phyloP scores from a whole-genome alignment of 2,329 filamentous ascomycete genomes.

The Cadophora sp. region DNA sequence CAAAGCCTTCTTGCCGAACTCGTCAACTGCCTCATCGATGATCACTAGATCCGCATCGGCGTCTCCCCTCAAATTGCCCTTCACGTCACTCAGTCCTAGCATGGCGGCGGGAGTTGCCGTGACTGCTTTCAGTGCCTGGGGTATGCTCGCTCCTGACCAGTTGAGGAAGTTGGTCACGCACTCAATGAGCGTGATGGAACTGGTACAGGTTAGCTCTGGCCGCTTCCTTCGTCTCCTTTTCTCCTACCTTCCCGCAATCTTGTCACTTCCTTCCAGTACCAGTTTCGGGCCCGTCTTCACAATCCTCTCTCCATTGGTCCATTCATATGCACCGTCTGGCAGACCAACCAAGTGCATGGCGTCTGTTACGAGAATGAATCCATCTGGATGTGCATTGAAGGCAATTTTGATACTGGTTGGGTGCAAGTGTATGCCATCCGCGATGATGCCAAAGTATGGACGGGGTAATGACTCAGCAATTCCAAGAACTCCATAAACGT shows the following conservation, averaged over 20 bases:
- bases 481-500: conserved; percentile 86
- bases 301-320: conserved; percentile 76
- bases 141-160: conserved; percentile 73
- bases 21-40: conserved; percentile 60
- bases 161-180: conserved; percentile 83
- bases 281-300: conserved; percentile 76
- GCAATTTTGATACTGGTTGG: conserved; percentile 89
- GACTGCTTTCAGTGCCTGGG: conserved; percentile 73
- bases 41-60: conserved; percentile 75
- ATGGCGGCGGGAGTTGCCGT: conserved; percentile 80
- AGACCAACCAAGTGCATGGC: conserved; percentile 88
- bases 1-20: conserved; percentile 56
- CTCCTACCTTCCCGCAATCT: conserved; percentile 75
- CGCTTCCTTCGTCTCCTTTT: conserved; percentile 36
- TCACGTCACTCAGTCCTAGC: conserved; percentile 70
- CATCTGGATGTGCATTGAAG: conserved; percentile 82
- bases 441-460: conserved; percentile 88
- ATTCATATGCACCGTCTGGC: conserved; percentile 83
- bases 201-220: conserved; percentile 42
- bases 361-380: conserved; percentile 89
- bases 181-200: conserved; percentile 76
- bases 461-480: conserved; percentile 58
- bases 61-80: conserved; percentile 69
- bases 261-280: conserved; percentile 78
- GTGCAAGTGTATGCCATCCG: conserved; percentile 89